These are phyloP conservation scores for Helenozyma baotianmanensis DNA, from an alignment of 805 yeast species.

Conservation along the genomic window DNA sequence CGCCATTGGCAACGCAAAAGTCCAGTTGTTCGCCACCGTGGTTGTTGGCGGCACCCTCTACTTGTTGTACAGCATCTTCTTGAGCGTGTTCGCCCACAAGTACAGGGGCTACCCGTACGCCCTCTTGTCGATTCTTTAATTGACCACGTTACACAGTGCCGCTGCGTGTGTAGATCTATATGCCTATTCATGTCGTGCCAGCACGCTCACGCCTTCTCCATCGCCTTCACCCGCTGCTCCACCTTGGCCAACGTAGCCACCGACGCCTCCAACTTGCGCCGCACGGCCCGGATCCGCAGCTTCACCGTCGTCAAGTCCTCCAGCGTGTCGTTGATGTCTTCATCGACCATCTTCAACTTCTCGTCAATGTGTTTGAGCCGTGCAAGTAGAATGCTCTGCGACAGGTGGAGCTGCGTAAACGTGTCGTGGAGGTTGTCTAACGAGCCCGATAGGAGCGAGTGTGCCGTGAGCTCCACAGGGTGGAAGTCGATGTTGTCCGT, in stretches of 20 bases:
- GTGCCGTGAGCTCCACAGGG: constrained; percentile 58
- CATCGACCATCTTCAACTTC: constrained; percentile 23
- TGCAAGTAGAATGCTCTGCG: constrained; percentile 50
- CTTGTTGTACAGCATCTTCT: constrained; percentile 57
- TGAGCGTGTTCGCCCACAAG: constrained; percentile 66
- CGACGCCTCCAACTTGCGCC: constrained; percentile 25
- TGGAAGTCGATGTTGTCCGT: constrained; percentile 38
- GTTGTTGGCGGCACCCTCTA: constrained; percentile 43
- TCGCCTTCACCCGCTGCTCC: constrained; percentile 27
- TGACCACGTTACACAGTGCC: no score
- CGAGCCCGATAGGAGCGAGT: constrained; percentile 50
- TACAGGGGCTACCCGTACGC: constrained; percentile 72
- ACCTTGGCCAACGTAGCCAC: constrained; percentile 30
- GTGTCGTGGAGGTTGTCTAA: constrained; percentile 48
- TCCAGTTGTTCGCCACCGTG: constrained; percentile 47
- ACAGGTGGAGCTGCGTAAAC: constrained; percentile 50
- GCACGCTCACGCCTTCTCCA: not conserved
- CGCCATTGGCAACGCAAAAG: constrained; percentile 36
- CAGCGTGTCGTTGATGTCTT: constrained; percentile 16
- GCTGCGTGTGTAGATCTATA: no score
- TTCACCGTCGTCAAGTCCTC: constrained; percentile 18
- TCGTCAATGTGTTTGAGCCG: constrained; percentile 42
- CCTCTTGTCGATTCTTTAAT: constrained; percentile 31
- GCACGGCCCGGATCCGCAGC: constrained; percentile 24
- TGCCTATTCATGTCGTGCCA: no score